Percentiles rank a stretch among this genome's conserved stretches.
phyloP scores from a whole-genome alignment of 768 basidiomycete genomes.

The Krasilnikovozyma curviuscula region DNA sequence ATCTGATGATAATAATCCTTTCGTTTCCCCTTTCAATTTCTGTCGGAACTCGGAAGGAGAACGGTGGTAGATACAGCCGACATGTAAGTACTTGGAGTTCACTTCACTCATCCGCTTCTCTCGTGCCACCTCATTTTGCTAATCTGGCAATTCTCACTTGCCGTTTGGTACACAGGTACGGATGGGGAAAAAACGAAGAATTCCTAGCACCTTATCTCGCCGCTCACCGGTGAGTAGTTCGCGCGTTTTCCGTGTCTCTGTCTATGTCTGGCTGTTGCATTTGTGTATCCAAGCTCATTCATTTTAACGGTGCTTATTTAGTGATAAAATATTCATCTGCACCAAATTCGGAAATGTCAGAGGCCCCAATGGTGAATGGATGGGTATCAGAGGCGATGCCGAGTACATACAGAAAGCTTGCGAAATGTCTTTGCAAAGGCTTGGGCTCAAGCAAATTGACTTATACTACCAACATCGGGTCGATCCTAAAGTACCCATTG shows the following conservation, averaged over 20 bases:
- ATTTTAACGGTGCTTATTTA: background rate
- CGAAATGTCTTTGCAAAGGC: background rate
- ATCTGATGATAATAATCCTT: too few species aligned
- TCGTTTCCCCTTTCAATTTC: too few species aligned
- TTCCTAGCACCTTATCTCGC: background rate
- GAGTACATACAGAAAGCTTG: slow-evolving; percentile 7
- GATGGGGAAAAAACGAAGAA: background rate
- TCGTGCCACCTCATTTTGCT: too few species aligned
- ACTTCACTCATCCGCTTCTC: too few species aligned
- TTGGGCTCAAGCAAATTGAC: slow-evolving; percentile 7
- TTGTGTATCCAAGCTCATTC: background rate
- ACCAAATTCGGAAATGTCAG: slow-evolving; percentile 17
- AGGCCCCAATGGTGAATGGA: background rate
- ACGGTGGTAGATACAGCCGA: too few species aligned
- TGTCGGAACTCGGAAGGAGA: too few species aligned
- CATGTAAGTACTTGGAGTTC: too few species aligned
- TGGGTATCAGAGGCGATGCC: slow-evolving; percentile 7
- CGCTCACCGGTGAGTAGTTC: background rate
- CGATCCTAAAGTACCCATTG: slow-evolving; percentile 19
- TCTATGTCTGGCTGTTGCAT: background rate
- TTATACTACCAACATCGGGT: slow-evolving; percentile 20
- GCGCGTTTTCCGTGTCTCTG: background rate
- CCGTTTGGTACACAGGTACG: too few species aligned
- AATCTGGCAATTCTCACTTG: too few species aligned
- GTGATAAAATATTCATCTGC: slow-evolving; percentile 16